Evolutionary conservation across 371 early-diverging fungal species (phyloP).

Genomic region (Encephalitozoon intestinalis): DNA sequence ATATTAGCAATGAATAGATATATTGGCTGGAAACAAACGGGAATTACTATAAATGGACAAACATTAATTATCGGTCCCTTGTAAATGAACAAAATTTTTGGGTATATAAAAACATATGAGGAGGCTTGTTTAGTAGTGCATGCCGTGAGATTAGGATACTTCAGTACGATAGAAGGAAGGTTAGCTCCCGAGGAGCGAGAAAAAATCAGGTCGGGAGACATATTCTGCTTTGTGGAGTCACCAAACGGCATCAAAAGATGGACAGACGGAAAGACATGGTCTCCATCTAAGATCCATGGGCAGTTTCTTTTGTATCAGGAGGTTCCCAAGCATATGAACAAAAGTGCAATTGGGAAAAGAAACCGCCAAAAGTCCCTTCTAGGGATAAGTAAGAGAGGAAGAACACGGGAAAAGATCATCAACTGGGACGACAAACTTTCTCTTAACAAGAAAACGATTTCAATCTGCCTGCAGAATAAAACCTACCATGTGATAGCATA

Average conservation of each 20-base stretch:
- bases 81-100: constrained; percentile 33
- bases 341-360: constrained; percentile 41
- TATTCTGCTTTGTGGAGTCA: constrained; percentile 58
- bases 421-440: constrained; percentile 38
- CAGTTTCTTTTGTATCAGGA: constrained; percentile 60
- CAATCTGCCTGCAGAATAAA: constrained; percentile 34
- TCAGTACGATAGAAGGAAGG: constrained; percentile 41
- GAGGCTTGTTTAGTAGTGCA: constrained; percentile 53
- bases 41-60: neutral
- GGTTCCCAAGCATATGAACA: constrained; percentile 53
- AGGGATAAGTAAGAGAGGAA: neutral
- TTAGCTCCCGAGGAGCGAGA: constrained; percentile 48
- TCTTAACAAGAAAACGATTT: constrained; percentile 57
- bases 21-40: too few relatives aligned
- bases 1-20: neutral
- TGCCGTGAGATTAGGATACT: constrained; percentile 43
- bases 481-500: constrained; percentile 58
- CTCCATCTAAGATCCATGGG: constrained; percentile 61
- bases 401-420: constrained; percentile 18
- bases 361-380: constrained; percentile 9
- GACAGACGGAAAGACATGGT: constrained; percentile 62
- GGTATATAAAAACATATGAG: constrained; percentile 52
- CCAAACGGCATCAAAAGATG: constrained; percentile 60
- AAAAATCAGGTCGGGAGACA: constrained; percentile 50
- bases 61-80: neutral